phyloP scores from a whole-genome alignment of 1,284 basidiomycete species.

The Trametes versicolor region DNA sequence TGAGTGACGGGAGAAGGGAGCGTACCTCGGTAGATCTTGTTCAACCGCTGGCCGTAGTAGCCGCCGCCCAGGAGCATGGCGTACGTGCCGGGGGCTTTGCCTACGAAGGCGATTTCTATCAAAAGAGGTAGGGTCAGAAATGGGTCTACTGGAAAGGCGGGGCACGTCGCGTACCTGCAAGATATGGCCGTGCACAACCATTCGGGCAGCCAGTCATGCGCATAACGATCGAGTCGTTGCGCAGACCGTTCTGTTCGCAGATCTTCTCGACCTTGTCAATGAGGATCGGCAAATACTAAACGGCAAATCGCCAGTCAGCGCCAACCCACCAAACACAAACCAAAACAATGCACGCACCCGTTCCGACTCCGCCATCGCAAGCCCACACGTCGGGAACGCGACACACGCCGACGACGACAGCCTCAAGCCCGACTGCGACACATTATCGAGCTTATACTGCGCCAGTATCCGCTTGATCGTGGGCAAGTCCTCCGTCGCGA shows the following conservation, averaged over 20 bases:
- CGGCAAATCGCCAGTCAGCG: constrained; percentile 9
- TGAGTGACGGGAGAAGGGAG: constrained; percentile 9
- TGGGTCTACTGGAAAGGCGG: neutral
- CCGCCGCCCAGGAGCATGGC: constrained; percentile 97
- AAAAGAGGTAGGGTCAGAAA: neutral
- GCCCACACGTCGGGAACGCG: constrained; percentile 96
- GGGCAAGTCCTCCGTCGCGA: constrained; percentile 77
- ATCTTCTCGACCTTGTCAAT: constrained; percentile 97
- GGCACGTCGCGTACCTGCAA: constrained; percentile 68
- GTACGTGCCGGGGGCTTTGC: constrained; percentile 95
- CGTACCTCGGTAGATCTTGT: constrained; percentile 90
- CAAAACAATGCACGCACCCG: constrained; percentile 57
- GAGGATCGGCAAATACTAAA: constrained; percentile 90
- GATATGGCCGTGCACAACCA: constrained; percentile 94
- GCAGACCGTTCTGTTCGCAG: constrained; percentile 91
- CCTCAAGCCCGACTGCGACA: constrained; percentile 84
- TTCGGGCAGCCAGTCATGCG: constrained; percentile 98
- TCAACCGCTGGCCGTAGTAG: constrained; percentile 92
- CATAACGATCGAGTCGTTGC: constrained; percentile 96
- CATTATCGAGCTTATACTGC: constrained; percentile 93
- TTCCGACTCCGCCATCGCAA: constrained; percentile 97
- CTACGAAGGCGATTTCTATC: constrained; percentile 93
- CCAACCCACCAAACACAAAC: neutral
- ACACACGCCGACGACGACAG: constrained; percentile 95
- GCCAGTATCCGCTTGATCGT: constrained; percentile 84